Evolutionary conservation across 2,329 filamentous ascomycete species (phyloP).

Genomic region (Neopestalotiopsis sp.): DNA sequence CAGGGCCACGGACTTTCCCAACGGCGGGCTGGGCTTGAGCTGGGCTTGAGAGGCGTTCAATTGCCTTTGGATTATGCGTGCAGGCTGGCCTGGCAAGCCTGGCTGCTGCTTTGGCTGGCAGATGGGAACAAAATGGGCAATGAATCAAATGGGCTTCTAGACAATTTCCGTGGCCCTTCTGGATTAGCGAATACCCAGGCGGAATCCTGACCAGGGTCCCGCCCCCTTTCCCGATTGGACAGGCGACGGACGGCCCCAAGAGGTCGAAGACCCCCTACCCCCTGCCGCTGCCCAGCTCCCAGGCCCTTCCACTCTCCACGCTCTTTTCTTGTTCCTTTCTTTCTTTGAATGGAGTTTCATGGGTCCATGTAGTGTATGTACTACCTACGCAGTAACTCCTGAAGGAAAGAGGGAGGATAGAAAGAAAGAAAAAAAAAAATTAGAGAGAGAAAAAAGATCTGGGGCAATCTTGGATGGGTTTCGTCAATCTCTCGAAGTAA

Average conservation of each 20-base stretch:
- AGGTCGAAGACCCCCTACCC: slow-evolving; percentile 8
- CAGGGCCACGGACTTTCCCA: neutral
- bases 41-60: neutral
- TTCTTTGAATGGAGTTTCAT: slow-evolving; percentile 7
- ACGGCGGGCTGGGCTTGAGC: neutral
- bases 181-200: slow-evolving; percentile 17
- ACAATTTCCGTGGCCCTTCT: slow-evolving; percentile 12
- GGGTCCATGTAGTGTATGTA: neutral
- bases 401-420: neutral
- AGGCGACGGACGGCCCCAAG: slow-evolving; percentile 4
- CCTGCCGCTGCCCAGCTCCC: slow-evolving; percentile 22
- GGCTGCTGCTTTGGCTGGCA: neutral
- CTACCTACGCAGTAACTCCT: slow-evolving; percentile 8
- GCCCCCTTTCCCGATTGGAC: slow-evolving; percentile 29
- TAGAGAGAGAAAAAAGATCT: neutral
- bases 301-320: slow-evolving; percentile 17
- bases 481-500: slow-evolving; percentile 6
- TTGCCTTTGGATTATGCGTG: neutral
- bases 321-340: slow-evolving; percentile 26
- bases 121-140: neutral
- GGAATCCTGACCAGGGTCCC: slow-evolving; percentile 14
- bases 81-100: no score
- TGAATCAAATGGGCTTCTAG: slow-evolving; percentile 6
- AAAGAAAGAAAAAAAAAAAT: neutral
- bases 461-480: slow-evolving; percentile 6